Evolutionary conservation across 2,329 filamentous ascomycete species (phyloP), one percentile per base, ranked within the genome.

Genomic region (Fusarium devonianum): DNA sequence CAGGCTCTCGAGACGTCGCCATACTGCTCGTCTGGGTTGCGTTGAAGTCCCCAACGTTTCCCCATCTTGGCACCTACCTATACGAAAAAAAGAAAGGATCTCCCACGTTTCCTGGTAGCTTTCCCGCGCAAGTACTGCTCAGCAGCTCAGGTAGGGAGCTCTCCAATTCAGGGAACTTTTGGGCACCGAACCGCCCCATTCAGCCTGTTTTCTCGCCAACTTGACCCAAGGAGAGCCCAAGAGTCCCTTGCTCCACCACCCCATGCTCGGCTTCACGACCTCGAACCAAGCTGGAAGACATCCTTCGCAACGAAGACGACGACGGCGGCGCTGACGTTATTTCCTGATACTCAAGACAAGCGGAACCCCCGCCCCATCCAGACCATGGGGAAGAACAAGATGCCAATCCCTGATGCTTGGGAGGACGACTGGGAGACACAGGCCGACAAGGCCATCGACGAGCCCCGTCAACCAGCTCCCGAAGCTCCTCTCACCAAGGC

Each of bases 381-480:
- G 62, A 76, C 73, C 69, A 78, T 78, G 78, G 64, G 68, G 61
- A 76, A 75, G 73, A 74, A 69, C 25, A 50, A 62, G 12, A 72
- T 71, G 13, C 72, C 71, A 16, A 71, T 87, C 49, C 86, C 89
- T 26, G 84, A 92, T 70, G 92, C 91, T 14, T 97, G 93, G 93
- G 91, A 93, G 23, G 81, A 96, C 64, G 90, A 96, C 67, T 97
- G 92, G 92, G 90, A 93, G 69, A 74, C 77, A 5, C 82, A 88
- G 67, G 90, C 89, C 48, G 91, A 96, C 70, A 79, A 69, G 49
- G 63, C 71, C 19, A 69, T 71, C 30, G 69, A 70, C 42, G 60
- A 71, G n/a, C 65, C 70, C 22, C 58, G 69, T 35, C 62, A 69
- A 45, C 63, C 66, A 25, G 65, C 65, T 39, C 67, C 71, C 13